Evolutionary conservation across 345 rosid species (phyloP).

Genomic region (Odontarrhena argentea): DNA sequence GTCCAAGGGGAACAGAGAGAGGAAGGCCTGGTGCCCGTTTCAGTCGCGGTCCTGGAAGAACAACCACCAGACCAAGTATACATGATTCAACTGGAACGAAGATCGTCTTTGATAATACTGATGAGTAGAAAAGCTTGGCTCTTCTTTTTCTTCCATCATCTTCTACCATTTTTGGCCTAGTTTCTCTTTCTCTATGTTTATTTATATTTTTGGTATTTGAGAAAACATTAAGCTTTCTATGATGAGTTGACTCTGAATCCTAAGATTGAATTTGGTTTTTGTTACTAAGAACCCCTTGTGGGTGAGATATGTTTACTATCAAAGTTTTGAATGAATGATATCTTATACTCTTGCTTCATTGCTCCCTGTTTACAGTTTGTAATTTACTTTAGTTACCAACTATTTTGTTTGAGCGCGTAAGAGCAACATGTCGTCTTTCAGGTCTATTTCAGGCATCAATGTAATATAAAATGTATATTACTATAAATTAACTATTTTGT

Average conservation of each 20-base stretch:
- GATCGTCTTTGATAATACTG: slow-evolving; percentile 42
- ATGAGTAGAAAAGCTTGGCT: slow-evolving; percentile 22
- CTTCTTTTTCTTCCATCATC: background rate
- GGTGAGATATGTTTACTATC: background rate
- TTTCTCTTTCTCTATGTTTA: background rate
- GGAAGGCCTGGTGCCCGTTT: slow-evolving; percentile 36
- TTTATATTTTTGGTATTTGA: background rate
- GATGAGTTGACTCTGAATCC: background rate
- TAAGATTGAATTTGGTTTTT: background rate
- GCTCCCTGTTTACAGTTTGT: too few species aligned
- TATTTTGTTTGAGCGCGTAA: too few species aligned
- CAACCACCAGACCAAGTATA: slow-evolving; percentile 48
- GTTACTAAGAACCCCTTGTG: background rate
- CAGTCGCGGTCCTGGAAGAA: slow-evolving; percentile 39
- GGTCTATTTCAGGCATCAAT: too few species aligned
- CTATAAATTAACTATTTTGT: too few species aligned
- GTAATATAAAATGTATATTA: too few species aligned
- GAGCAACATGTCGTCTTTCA: too few species aligned
- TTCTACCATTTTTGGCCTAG: background rate
- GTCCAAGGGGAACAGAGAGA: slow-evolving; percentile 36
- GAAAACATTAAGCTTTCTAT: background rate
- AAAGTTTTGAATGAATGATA: background rate
- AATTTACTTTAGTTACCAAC: too few species aligned
- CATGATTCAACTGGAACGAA: slow-evolving; percentile 42
- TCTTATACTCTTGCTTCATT: background rate